Evolutionary conservation across 805 yeast species (phyloP), one percentile per base, ranked within the genome.

Genomic region (Barnettozyma wickerhamii): DNA sequence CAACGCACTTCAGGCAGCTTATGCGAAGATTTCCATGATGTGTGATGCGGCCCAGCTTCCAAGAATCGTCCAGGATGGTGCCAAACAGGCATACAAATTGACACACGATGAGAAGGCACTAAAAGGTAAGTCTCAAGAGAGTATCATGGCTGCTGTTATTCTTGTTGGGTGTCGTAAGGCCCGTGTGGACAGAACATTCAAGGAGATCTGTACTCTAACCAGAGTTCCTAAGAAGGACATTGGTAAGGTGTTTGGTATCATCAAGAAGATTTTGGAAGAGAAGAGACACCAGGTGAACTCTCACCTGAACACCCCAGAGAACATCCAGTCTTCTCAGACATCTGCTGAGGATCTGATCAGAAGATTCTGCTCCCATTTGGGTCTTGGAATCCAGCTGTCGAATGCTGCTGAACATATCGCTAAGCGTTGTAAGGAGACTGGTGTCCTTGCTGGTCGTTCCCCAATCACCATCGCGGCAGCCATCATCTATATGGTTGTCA

Each of bases 381-480:
- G 97, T 44, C 72, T 93, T 42, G 71, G 80, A 17, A 80, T 88
- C 47, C 88, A 80, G 63, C 82, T 90, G 33, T 82, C 96, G 17
- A 86, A 88, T 47, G 91, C 95, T 9, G 95, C 98, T 3, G 97
- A 91, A 63, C 77, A 83, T 55, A 88, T 93, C 51, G 96, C 97
- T 3, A 79, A 88, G 58, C 75, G 83, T 50, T 88, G 95, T 56
- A 85, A 87, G 58, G 95, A 86, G 47, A 82, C 84, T 47, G 96
- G 97, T 41, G 95, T 91, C 29, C 72, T 93, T 56, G 97, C 95
- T 14, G 98, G 99, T 54, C 77, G 96, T 51, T 86, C 96, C 4
- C 99, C 99, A 21, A 90, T 90, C 40, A 91, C 99, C 28, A 88
- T 93, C 57, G 97, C 98, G 0, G 98, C 98, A 7, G 95, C 97